Percentiles rank a stretch among this genome's conserved stretches.
Evolutionary conservation across 148 eudicot genomes (phyloP).

Genomic region (Limonium bicolor): DNA sequence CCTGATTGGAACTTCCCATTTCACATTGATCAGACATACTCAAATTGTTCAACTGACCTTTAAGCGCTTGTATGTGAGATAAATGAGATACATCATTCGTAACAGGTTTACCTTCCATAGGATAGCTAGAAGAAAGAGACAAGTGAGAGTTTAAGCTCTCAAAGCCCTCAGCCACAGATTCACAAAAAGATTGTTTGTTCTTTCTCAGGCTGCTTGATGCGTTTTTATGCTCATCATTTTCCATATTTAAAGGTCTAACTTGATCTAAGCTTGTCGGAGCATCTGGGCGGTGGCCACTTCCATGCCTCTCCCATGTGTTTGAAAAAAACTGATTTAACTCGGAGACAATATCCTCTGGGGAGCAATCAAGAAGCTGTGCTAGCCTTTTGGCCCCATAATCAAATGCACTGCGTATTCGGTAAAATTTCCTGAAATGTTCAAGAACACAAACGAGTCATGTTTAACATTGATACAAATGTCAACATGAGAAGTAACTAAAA

Average conservation of each 20-base stretch:
- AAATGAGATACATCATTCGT: slow-evolving; percentile 12
- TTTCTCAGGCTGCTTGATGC: slow-evolving; percentile 11
- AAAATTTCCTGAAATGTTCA: slow-evolving; percentile 60
- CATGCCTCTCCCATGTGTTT: slow-evolving; percentile 96
- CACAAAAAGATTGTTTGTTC: slow-evolving; percentile 15
- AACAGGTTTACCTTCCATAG: slow-evolving; percentile 14
- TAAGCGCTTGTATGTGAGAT: slow-evolving; percentile 22
- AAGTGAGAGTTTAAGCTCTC: slow-evolving; percentile 9
- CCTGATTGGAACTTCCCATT: slow-evolving; percentile 17
- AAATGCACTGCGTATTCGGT: slow-evolving; percentile 94
- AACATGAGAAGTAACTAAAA: no score
- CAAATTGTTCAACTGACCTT: slow-evolving; percentile 14
- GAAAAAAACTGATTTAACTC: slow-evolving; percentile 74
- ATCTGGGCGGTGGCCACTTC: slow-evolving; percentile 78
- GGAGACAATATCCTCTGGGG: slow-evolving; percentile 41
- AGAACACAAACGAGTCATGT: no score
- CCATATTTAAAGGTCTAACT: slow-evolving; percentile 8
- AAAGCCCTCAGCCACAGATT: slow-evolving; percentile 15
- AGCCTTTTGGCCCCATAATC: slow-evolving; percentile 73
- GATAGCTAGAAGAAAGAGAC: slow-evolving; percentile 21
- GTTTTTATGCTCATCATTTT: slow-evolving; percentile 10
- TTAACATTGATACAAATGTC: no score
- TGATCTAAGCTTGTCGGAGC: slow-evolving; percentile 33
- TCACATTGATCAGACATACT: slow-evolving; percentile 18
- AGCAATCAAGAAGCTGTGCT: slow-evolving; percentile 72